Evolutionary conservation across 108 stramenopile species (phyloP).

Genomic region (Phaeodactylum tricornutum): DNA sequence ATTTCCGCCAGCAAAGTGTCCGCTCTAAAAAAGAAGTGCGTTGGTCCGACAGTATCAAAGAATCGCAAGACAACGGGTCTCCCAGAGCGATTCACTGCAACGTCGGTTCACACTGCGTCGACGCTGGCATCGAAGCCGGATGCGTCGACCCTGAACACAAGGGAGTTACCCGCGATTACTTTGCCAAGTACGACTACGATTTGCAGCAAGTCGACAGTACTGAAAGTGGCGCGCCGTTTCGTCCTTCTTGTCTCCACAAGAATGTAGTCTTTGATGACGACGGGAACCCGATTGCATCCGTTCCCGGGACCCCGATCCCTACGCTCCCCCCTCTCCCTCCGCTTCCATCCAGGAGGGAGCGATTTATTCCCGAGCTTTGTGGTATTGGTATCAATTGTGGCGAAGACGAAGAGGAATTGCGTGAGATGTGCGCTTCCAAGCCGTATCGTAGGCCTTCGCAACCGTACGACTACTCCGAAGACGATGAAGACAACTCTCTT

Average conservation of each 20-base stretch:
- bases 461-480: background rate
- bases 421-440: no score
- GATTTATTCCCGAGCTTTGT: constrained; percentile 6
- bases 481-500: constrained; percentile 6
- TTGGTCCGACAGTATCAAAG: constrained; percentile 6
- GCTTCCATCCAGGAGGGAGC: constrained; percentile 2
- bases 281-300: background rate
- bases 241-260: background rate
- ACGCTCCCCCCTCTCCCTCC: constrained; percentile 7
- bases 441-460: background rate
- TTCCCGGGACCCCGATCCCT: background rate
- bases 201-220: background rate
- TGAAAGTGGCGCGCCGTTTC: background rate
- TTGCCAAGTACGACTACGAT: constrained; percentile 1
- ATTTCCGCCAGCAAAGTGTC: constrained; percentile 6
- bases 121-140: constrained; percentile 7
- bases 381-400: constrained; percentile 4
- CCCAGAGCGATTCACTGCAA: constrained; percentile 3
- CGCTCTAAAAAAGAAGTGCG: constrained; percentile 5
- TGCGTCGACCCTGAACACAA: background rate
- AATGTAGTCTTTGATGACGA: constrained; percentile 7
- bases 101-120: background rate
- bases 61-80: background rate
- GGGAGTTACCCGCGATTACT: background rate
- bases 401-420: constrained; percentile 1